These are phyloP conservation scores for Lomentospora prolificans DNA, from an alignment of 2,329 filamentous ascomycete genomes.

Conservation along the genomic window DNA sequence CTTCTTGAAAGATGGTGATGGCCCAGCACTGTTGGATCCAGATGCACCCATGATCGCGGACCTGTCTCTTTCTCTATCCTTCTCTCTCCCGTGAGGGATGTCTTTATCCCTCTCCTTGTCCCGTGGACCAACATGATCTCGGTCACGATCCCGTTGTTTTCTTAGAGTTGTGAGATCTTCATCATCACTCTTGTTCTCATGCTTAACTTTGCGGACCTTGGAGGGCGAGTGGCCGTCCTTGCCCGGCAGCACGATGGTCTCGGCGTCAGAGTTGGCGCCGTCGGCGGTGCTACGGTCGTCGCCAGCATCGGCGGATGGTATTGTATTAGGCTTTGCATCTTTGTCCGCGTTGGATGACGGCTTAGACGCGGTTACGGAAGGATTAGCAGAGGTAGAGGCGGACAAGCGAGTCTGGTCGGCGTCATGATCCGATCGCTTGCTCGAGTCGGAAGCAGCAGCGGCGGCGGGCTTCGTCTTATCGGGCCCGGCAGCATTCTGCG, in stretches of 20 bases:
- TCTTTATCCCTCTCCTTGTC: not conserved
- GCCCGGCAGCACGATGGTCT: conserved; percentile 59
- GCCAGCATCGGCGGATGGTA: conserved; percentile 15
- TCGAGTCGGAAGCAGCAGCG: conserved; percentile 23
- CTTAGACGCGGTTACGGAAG: not conserved
- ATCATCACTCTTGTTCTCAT: conserved; percentile 50
- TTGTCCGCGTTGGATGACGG: conserved; percentile 11
- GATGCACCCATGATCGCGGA: conserved; percentile 24
- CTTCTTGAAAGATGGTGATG: conserved; percentile 30
- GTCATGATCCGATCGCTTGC: conserved; percentile 7
- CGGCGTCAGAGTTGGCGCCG: conserved; percentile 60
- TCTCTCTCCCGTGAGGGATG: not conserved
- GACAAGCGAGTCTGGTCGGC: conserved; percentile 12
- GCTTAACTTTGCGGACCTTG: conserved; percentile 54
- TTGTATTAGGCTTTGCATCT: not conserved
- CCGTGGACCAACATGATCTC: not conserved
- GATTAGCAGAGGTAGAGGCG: conserved; percentile 13
- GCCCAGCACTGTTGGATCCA: conserved; percentile 3
- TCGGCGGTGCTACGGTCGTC: conserved; percentile 32
- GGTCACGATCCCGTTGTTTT: not conserved
- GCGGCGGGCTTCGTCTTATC: conserved; percentile 49
- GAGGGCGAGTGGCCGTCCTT: conserved; percentile 56
- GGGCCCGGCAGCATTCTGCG: conserved; percentile 57
- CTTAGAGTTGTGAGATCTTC: not conserved
- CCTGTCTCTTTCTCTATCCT: conserved; percentile 21